phyloP scores from a whole-genome alignment of 2,329 filamentous ascomycete genomes.

The Chalaropsis ovoidea region DNA sequence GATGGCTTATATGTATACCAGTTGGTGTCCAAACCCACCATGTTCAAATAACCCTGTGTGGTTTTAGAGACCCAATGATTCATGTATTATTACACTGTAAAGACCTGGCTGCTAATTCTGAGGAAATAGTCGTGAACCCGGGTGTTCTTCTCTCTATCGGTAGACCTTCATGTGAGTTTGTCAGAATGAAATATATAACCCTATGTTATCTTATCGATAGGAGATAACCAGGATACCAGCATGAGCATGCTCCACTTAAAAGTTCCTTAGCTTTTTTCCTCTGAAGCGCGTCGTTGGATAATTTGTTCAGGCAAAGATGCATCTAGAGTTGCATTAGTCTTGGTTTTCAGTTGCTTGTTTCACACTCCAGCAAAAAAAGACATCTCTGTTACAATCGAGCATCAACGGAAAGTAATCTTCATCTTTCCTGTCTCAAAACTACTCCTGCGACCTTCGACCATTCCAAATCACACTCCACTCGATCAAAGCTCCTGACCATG shows the following conservation, averaged over 20 bases:
- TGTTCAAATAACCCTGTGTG: no score
- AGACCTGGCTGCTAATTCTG: no score
- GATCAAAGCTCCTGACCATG: conserved; percentile 43
- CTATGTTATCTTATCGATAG: neutral
- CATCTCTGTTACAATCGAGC: neutral
- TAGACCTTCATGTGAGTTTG: no score
- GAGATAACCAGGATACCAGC: neutral
- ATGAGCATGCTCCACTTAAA: conserved; percentile 19
- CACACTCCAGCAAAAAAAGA: neutral
- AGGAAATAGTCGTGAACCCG: no score
- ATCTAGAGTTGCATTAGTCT: neutral
- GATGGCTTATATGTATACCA: no score
- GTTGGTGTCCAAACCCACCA: no score
- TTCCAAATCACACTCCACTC: neutral
- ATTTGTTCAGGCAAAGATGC: neutral
- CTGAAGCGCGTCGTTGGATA: neutral
- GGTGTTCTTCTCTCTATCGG: no score
- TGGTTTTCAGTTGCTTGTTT: neutral
- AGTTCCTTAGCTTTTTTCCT: conserved; percentile 14
- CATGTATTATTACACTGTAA: no score
- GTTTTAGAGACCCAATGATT: no score
- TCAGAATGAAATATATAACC: neutral
- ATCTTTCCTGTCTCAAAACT: neutral
- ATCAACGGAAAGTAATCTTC: neutral
- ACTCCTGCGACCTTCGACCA: no score